These are phyloP conservation scores for Helicocarpus griseus DNA, from an alignment of 2,329 filamentous ascomycete genomes.

Conservation along the genomic window DNA sequence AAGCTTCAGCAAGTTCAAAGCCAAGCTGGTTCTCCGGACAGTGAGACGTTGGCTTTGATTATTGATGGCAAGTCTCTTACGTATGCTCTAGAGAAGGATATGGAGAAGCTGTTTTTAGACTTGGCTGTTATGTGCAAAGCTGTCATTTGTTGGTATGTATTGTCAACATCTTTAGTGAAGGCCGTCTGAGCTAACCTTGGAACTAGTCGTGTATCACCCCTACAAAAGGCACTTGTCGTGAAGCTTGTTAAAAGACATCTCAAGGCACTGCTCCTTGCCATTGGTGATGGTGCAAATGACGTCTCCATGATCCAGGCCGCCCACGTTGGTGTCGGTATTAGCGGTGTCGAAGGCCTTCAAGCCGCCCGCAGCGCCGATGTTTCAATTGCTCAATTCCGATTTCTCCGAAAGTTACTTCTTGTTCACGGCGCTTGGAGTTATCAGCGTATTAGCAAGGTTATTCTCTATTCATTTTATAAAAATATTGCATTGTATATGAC, in stretches of 20 bases:
- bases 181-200: background rate
- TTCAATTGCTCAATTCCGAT: conserved; percentile 91
- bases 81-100: conserved; percentile 81
- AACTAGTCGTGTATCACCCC: conserved; percentile 76
- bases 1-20: conserved; percentile 84
- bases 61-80: conserved; percentile 96
- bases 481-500: conserved; percentile 98
- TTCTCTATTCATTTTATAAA: conserved; percentile 98
- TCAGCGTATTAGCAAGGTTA: conserved; percentile 91
- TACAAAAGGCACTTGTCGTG: conserved; percentile 95
- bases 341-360: conserved; percentile 91
- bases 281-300: conserved; percentile 95
- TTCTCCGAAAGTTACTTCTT: conserved; percentile 81
- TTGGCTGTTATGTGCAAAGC: conserved; percentile 94
- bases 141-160: conserved; percentile 71
- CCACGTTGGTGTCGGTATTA: conserved; percentile 95
- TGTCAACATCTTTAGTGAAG: background rate
- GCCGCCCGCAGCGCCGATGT: conserved; percentile 93
- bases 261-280: conserved; percentile 83
- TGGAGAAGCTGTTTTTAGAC: conserved; percentile 89
- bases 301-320: conserved; percentile 99
- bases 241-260: conserved; percentile 95
- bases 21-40: conserved; percentile 65
- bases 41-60: conserved; percentile 64
- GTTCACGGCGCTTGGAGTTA: conserved; percentile 98